Conservation (phyloP, 106 monocot species). For the Platanthera guangdongensis region DNA sequence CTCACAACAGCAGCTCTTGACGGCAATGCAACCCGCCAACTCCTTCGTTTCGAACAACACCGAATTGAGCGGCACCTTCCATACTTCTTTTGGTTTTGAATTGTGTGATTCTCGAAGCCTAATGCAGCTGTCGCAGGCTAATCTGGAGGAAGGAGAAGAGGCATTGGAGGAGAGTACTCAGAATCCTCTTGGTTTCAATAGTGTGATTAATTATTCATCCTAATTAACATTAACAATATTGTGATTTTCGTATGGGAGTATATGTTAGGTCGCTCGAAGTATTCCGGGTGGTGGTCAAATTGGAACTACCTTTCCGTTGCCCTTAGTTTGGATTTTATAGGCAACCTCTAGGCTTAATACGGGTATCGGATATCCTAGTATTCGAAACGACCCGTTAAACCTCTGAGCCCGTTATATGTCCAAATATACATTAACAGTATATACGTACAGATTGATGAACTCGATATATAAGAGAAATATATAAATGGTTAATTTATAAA, state of each 20-base stretch:
- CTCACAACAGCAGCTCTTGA: slow-evolving; percentile 15
- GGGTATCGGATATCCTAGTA: no score
- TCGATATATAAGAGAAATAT: no score
- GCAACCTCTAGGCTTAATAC: no score
- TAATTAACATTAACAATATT: not conserved
- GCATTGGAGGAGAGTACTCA: slow-evolving; percentile 10
- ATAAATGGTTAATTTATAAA: no score
- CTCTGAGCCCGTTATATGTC: no score
- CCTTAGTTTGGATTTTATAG: no score
- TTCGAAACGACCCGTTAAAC: no score
- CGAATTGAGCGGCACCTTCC: slow-evolving; percentile 12
- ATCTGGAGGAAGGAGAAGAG: slow-evolving; percentile 14
- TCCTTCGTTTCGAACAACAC: slow-evolving; percentile 33
- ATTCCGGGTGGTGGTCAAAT: no score
- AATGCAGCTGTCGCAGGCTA: slow-evolving; percentile 7
- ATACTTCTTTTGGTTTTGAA: slow-evolving; percentile 15
- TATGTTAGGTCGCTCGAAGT: no score
- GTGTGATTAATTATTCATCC: slow-evolving; percentile 6
- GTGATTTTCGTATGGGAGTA: no score
- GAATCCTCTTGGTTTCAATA: slow-evolving; percentile 9
- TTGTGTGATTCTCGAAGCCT: slow-evolving; percentile 8
- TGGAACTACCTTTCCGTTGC: no score
- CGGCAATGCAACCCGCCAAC: slow-evolving; percentile 19
- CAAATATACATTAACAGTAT: not conserved
- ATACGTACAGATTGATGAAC: no score